Percentiles rank a stretch among this genome's conserved stretches.
Conservation (phyloP, 129 eudicot genomes). For the Helianthus annuus region DNA sequence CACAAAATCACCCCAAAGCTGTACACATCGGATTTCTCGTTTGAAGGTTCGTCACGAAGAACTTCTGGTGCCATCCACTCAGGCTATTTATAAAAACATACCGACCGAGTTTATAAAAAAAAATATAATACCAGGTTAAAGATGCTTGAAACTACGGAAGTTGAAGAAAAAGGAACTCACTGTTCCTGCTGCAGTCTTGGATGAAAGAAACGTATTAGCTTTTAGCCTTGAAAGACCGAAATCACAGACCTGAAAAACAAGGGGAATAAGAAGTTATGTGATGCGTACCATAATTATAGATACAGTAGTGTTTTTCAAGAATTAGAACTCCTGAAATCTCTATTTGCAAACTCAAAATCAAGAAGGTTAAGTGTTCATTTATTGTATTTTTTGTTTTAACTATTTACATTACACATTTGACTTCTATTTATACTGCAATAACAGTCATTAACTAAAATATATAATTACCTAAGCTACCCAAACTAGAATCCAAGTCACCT, state of each 20-base stretch:
- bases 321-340: too few relatives aligned
- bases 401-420: background rate
- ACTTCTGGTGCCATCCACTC: constrained; percentile 99
- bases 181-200: constrained; percentile 98
- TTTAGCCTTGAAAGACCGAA: constrained; percentile 95
- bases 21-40: constrained; percentile 93
- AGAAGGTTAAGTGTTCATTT: background rate
- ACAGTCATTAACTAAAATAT: background rate
- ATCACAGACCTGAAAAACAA: constrained; percentile 76
- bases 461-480: background rate
- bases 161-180: constrained; percentile 42
- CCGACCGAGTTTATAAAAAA: background rate
- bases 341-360: background rate
- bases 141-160: background rate
- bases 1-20: constrained; percentile 95
- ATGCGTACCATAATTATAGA: background rate
- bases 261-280: background rate
- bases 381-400: background rate
- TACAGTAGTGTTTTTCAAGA: too few relatives aligned
- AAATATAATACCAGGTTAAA: background rate
- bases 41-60: constrained; percentile 92
- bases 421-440: background rate
- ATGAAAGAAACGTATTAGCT: constrained; percentile 93
- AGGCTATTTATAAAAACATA: constrained; percentile 46
- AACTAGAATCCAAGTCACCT: background rate